phyloP scores from a whole-genome alignment of 2,329 filamentous ascomycete species.

The Colletotrichum abscissum region DNA sequence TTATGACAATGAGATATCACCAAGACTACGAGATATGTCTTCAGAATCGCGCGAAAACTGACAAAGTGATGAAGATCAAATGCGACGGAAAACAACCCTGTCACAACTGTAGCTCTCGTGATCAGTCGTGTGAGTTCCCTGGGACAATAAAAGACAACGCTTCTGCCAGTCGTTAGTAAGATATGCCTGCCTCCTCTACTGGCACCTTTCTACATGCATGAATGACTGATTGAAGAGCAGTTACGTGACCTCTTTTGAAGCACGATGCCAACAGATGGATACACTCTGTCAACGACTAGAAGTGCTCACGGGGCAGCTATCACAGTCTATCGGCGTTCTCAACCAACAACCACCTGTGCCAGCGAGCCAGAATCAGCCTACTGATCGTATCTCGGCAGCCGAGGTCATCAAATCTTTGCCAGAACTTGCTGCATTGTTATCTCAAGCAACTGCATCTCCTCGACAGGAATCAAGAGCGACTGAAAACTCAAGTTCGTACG shows the following conservation, averaged over 20 bases:
- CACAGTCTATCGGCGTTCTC: constrained; percentile 21
- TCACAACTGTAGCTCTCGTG: constrained; percentile 40
- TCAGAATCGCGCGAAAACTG: too few species aligned
- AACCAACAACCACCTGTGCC: background rate
- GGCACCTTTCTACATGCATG: too few species aligned
- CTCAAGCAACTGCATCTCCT: background rate
- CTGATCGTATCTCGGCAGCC: background rate
- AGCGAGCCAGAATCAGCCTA: background rate
- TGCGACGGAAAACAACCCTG: constrained; percentile 42
- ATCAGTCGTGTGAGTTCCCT: constrained; percentile 38
- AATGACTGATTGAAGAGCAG: too few species aligned
- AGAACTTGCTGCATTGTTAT: background rate
- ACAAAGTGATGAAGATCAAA: constrained; percentile 36
- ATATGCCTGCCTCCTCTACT: background rate
- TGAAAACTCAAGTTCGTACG: background rate
- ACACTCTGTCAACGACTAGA: constrained; percentile 40
- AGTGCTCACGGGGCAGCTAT: constrained; percentile 33
- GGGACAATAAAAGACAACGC: constrained; percentile 40
- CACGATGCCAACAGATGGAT: constrained; percentile 40
- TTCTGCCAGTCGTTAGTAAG: constrained; percentile 38
- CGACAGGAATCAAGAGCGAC: too few species aligned
- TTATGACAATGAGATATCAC: too few species aligned
- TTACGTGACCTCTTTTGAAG: constrained; percentile 39
- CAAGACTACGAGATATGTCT: too few species aligned
- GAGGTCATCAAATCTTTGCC: background rate